Evolutionary conservation across 495 filamentous ascomycete genomes (phyloP).

Genomic region (Rusavskia elegans): DNA sequence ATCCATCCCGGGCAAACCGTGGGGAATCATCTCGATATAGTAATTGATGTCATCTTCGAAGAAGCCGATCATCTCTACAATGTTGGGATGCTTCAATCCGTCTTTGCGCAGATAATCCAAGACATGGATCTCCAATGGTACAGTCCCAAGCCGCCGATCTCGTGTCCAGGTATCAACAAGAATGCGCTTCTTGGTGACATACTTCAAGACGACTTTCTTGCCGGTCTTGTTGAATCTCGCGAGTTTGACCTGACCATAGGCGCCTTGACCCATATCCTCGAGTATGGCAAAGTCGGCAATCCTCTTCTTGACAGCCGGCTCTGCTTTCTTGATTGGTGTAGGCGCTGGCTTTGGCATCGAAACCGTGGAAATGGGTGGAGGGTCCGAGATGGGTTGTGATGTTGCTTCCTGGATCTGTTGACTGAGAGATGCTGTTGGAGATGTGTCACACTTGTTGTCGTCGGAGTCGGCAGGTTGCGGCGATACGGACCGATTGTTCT

Average conservation of each 20-base stretch:
- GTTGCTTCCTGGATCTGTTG: slow-evolving; percentile 63
- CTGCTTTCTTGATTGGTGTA: slow-evolving; percentile 15
- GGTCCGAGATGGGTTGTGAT: slow-evolving; percentile 32
- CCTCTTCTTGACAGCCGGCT: slow-evolving; percentile 43
- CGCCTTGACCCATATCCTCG: slow-evolving; percentile 97
- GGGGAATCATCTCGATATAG: slow-evolving; percentile 97
- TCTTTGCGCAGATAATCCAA: slow-evolving; percentile 84
- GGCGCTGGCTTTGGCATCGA: slow-evolving; percentile 21
- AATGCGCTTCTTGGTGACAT: slow-evolving; percentile 92
- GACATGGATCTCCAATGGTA: slow-evolving; percentile 94
- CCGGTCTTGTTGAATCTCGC: slow-evolving; percentile 70
- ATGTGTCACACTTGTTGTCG: slow-evolving; percentile 33
- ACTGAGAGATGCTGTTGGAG: slow-evolving; percentile 45
- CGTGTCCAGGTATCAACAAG: slow-evolving; percentile 98
- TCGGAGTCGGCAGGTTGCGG: slow-evolving; percentile 8
- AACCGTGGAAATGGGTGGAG: slow-evolving; percentile 26
- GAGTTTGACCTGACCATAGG: slow-evolving; percentile 94
- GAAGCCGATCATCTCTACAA: slow-evolving; percentile 97
- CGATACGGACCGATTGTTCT: slow-evolving; percentile 34
- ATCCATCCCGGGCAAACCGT: slow-evolving; percentile 95
- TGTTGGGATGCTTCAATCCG: slow-evolving; percentile 80
- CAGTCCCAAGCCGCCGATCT: slow-evolving; percentile 86
- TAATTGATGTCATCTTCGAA: slow-evolving; percentile 98
- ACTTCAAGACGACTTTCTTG: slow-evolving; percentile 89
- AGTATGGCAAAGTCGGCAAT: slow-evolving; percentile 86